Evolutionary conservation across 1,284 basidiomycete species (phyloP).

Genomic region (Schizopora paradoxa): DNA sequence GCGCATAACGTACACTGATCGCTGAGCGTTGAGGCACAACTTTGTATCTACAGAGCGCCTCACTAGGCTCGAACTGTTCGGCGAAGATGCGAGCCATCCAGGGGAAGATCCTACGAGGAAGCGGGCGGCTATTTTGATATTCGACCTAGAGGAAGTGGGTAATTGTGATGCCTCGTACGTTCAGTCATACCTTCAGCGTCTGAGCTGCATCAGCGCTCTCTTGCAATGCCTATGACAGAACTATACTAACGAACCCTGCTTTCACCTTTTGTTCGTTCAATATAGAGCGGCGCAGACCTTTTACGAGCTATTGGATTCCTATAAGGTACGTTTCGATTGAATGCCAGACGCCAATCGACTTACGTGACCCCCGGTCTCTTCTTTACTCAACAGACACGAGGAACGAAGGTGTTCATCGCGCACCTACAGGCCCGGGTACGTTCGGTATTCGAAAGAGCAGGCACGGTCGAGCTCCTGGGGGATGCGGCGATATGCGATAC

Average conservation of each 20-base stretch:
- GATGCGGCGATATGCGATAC: constrained; percentile 66
- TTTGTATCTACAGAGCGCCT: constrained; percentile 55
- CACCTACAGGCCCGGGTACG: constrained; percentile 59
- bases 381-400: constrained; percentile 44
- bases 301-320: constrained; percentile 72
- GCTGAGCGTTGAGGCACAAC: constrained; percentile 12
- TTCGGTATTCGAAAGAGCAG: constrained; percentile 60
- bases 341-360: not conserved
- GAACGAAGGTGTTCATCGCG: constrained; percentile 72
- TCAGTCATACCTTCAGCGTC: constrained; percentile 8
- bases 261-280: not conserved
- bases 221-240: too few relatives aligned
- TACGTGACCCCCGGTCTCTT: constrained; percentile 6
- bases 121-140: constrained; percentile 75
- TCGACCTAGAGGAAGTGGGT: constrained; percentile 86
- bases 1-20: not conserved
- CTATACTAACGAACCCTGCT: too few relatives aligned
- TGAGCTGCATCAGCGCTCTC: too few relatives aligned
- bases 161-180: constrained; percentile 78
- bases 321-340: constrained; percentile 47
- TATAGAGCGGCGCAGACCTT: constrained; percentile 81
- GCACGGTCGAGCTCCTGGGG: constrained; percentile 60
- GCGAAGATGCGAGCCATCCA: constrained; percentile 70
- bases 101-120: constrained; percentile 75
- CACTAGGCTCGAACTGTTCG: constrained; percentile 76